phyloP scores from a whole-genome alignment of 1,284 basidiomycete species.

The Schizophyllum commune region DNA sequence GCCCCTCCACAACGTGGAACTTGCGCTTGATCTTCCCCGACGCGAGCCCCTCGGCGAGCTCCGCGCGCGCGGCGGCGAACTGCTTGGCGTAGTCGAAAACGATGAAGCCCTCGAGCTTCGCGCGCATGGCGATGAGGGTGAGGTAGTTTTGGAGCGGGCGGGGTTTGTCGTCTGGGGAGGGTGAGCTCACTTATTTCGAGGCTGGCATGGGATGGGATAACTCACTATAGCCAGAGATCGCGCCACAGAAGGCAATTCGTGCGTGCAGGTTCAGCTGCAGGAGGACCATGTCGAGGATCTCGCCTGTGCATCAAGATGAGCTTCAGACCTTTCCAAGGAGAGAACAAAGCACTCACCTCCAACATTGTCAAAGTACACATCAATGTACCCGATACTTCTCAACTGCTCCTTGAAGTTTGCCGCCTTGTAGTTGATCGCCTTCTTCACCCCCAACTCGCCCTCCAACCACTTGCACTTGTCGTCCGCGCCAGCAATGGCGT shows the following conservation, averaged over 20 bases:
- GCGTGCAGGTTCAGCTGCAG: slow-evolving; percentile 70
- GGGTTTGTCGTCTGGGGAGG: slow-evolving; percentile 42
- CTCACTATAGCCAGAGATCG: slow-evolving; percentile 75
- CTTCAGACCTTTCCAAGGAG: background rate
- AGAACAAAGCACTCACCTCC: slow-evolving; percentile 40
- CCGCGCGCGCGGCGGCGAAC: slow-evolving; percentile 45
- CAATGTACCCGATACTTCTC: slow-evolving; percentile 57
- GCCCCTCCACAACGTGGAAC: slow-evolving; percentile 69
- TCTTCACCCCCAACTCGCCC: slow-evolving; percentile 75
- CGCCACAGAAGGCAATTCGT: slow-evolving; percentile 71
- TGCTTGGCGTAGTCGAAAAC: slow-evolving; percentile 65
- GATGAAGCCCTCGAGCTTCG: slow-evolving; percentile 78
- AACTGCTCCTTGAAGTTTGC: slow-evolving; percentile 62
- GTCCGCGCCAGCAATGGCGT: slow-evolving; percentile 66
- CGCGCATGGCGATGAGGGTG: slow-evolving; percentile 69
- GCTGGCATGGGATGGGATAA: slow-evolving; percentile 1
- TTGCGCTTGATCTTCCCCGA: slow-evolving; percentile 77
- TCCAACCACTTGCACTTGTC: slow-evolving; percentile 84
- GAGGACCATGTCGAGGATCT: slow-evolving; percentile 73
- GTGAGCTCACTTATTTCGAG: slow-evolving; percentile 1
- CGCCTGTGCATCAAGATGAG: slow-evolving; percentile 22
- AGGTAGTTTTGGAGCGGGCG: slow-evolving; percentile 54
- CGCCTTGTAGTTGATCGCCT: slow-evolving; percentile 84
- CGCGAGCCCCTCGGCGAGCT: slow-evolving; percentile 46
- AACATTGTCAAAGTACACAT: slow-evolving; percentile 86